A percentile compares a stretch with the other conserved stretches of the same genome.
phyloP scores from a whole-genome alignment of 805 yeast species.

The Ogataea pini region DNA sequence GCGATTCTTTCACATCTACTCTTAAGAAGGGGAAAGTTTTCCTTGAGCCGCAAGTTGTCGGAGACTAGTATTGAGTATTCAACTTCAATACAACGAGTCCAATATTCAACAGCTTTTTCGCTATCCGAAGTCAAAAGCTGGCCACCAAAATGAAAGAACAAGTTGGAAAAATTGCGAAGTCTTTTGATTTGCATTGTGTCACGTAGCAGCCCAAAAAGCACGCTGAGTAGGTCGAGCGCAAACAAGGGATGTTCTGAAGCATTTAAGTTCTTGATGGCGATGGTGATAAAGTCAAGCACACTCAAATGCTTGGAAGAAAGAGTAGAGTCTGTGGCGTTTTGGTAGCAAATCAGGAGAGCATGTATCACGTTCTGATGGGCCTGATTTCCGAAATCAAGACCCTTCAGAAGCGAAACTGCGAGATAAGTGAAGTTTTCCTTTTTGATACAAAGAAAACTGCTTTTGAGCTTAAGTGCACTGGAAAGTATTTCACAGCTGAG shows the following conservation, averaged over 20 bases:
- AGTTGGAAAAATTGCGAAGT: constrained; percentile 46
- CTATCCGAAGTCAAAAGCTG: constrained; percentile 17
- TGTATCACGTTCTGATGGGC: constrained; percentile 11
- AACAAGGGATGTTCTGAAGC: constrained; percentile 6
- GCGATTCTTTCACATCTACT: constrained; percentile 38
- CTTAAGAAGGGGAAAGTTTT: constrained; percentile 23
- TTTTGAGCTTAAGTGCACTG: neutral
- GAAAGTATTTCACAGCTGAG: neutral
- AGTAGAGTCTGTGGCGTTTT: neutral
- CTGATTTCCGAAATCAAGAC: neutral
- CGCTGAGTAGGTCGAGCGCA: constrained; percentile 9
- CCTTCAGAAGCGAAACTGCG: neutral
- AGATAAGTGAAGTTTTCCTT: neutral
- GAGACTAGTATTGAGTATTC: constrained; percentile 31
- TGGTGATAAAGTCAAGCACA: constrained; percentile 26
- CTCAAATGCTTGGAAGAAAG: constrained; percentile 5
- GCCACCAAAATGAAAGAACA: constrained; percentile 44
- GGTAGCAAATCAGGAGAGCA: constrained; percentile 11
- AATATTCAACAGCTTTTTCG: constrained; percentile 20
- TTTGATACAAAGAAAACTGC: neutral
- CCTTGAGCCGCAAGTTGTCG: neutral
- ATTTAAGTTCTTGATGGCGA: constrained; percentile 19
- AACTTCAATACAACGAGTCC: constrained; percentile 33
- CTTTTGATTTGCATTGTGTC: constrained; percentile 35
- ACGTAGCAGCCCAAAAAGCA: constrained; percentile 29